Evolutionary conservation across 192 early-diverging fungal species (phyloP), one percentile per base, ranked within the genome.

Genomic region (Coemansia sp.): DNA sequence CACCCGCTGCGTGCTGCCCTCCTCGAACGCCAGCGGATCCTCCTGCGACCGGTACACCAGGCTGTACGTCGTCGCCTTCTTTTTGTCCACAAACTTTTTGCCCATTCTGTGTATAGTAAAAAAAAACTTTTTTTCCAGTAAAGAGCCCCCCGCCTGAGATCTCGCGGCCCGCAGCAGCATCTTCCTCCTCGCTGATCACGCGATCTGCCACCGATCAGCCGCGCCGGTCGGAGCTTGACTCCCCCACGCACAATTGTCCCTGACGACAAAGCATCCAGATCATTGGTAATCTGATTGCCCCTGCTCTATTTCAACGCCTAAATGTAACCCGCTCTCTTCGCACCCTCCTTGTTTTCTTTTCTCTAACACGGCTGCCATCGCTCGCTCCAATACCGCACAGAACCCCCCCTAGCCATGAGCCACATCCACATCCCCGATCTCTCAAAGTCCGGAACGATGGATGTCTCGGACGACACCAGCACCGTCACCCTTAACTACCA

Each of bases 41-140:
- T 89, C 78, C 68, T 96, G 92, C 14, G 96, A 96, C 56, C 96
- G 83, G 73, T 96, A 92, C 18, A 96, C 88, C 22, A 99, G 75
- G 67, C 90, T 85, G 78, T 81, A 99, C 53, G 89, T 85, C 41
- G 84, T 81, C 35, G 94, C 81, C 21, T 75, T 79, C 54, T 84
- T 83, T 44, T 84, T 82, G 82, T 96, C 91, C 54, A 96, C 92
- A 64, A 99, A 99, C 33, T 75, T 54, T 42, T 67, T 75, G 47
- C 31, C 54, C 71, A 75, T 74, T 34, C 2, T 38, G 12, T n/a
- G n/a, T 16, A n/a, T 25, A 20, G 2, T 6, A 32, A 32, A 44
- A 43, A 37, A 36, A 16, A 43, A 16, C 40, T 28, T 42, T 28
- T 42, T 42, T 28, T 42, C 17, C 13, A 8, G 9, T 14, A 4